Evolutionary conservation across 2,329 filamentous ascomycete species (phyloP).

Genomic region (Ambrosiella beaveri): DNA sequence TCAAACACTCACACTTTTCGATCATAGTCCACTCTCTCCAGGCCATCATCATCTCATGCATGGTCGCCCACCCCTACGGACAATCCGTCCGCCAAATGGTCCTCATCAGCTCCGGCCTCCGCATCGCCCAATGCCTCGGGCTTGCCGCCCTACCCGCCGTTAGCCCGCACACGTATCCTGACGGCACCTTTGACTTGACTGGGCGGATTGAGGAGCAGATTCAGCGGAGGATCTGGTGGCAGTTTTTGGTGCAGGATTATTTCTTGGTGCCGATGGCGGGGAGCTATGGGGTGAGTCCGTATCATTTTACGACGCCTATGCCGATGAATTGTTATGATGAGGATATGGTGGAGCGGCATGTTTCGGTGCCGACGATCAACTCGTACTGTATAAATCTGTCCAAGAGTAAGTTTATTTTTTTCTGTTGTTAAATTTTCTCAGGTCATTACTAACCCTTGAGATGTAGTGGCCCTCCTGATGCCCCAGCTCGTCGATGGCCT

Average conservation of each 20-base stretch:
- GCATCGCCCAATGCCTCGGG: slow-evolving; percentile 11
- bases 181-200: neutral
- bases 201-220: slow-evolving; percentile 6
- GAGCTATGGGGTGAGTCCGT: slow-evolving; percentile 9
- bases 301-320: slow-evolving; percentile 12
- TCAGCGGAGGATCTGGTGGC: slow-evolving; percentile 11
- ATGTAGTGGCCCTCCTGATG: slow-evolving; percentile 11
- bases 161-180: neutral
- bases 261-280: slow-evolving; percentile 13
- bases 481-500: slow-evolving; percentile 10
- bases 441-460: neutral
- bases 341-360: slow-evolving; percentile 8
- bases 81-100: slow-evolving; percentile 12
- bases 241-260: slow-evolving; percentile 12
- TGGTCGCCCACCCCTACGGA: slow-evolving; percentile 11
- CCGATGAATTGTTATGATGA: slow-evolving; percentile 12
- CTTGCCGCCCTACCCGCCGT: slow-evolving; percentile 1
- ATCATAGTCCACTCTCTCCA: slow-evolving; percentile 6
- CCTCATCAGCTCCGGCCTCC: slow-evolving; percentile 7
- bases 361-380: slow-evolving; percentile 10
- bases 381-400: slow-evolving; percentile 11
- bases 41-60: slow-evolving; percentile 12
- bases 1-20: neutral
- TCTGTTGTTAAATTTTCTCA: neutral
- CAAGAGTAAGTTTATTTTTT: slow-evolving; percentile 6